phyloP scores from a whole-genome alignment of 305 asterid species.

The Fraxinus baroniana region DNA sequence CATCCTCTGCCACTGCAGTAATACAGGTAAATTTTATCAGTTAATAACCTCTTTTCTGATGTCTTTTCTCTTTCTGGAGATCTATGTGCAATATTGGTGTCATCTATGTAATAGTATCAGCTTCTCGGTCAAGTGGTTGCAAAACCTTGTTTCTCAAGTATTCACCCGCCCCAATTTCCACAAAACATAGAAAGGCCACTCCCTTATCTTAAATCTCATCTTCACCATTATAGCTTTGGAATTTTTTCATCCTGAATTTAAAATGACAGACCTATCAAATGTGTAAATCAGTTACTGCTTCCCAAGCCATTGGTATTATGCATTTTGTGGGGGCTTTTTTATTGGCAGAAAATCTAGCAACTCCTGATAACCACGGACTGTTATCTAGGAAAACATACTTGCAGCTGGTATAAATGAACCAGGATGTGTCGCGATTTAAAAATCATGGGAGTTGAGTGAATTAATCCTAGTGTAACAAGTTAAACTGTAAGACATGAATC shows the following conservation, averaged over 20 bases:
- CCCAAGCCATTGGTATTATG: neutral
- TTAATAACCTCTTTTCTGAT: slow-evolving; percentile 20
- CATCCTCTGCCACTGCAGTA: slow-evolving; percentile 88
- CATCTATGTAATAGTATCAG: neutral
- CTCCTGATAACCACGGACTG: neutral
- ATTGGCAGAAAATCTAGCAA: neutral
- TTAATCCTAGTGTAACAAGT: neutral
- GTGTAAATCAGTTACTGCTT: neutral
- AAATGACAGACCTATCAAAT: neutral
- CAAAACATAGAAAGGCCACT: neutral
- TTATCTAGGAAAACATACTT: neutral
- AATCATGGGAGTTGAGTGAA: neutral
- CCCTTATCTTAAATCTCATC: neutral
- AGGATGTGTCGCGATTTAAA: neutral
- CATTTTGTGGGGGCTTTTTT: neutral
- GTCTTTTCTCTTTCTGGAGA: neutral
- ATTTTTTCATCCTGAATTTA: neutral
- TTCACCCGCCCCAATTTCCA: neutral
- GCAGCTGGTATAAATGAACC: neutral
- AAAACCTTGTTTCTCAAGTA: neutral
- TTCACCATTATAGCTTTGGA: neutral
- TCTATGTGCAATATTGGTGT: neutral
- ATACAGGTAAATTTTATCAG: slow-evolving; percentile 58
- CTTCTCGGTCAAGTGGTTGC: slow-evolving; percentile 1
- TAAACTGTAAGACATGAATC: neutral